phyloP scores from a whole-genome alignment of 208 protist genomes.

The Leishmania turanica region DNA sequence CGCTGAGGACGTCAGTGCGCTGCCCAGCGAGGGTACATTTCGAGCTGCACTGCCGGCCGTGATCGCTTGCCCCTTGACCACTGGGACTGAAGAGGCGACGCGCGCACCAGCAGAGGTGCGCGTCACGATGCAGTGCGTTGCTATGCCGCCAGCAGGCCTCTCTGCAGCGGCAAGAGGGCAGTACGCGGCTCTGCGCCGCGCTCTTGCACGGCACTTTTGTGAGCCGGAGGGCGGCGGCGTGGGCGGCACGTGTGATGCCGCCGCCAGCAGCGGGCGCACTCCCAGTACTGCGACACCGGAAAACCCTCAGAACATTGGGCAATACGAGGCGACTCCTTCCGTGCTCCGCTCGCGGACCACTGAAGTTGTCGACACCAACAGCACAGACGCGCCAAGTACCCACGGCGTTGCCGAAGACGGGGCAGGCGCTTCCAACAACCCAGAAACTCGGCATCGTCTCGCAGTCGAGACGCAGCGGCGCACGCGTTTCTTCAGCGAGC shows the following conservation, averaged over 20 bases:
- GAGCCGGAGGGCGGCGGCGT: not conserved
- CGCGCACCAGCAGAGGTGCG: not conserved
- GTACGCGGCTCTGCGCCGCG: slow-evolving; percentile 1
- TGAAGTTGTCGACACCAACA: not conserved
- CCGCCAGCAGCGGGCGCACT: not conserved
- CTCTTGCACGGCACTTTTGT: not conserved
- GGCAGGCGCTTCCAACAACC: not conserved
- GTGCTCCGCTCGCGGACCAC: not conserved
- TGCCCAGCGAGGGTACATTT: not conserved
- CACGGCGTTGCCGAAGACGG: not conserved
- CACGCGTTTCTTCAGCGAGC: not conserved
- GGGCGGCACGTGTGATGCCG: too few relatives aligned
- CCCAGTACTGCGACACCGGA: not conserved
- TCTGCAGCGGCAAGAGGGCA: not conserved
- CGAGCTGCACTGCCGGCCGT: not conserved
- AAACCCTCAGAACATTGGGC: too few relatives aligned
- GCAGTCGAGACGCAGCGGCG: not conserved
- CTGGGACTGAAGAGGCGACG: not conserved
- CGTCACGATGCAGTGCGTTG: not conserved
- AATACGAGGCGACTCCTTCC: not conserved
- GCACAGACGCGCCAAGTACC: not conserved
- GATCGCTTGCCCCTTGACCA: not conserved
- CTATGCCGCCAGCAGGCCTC: slow-evolving; percentile 1
- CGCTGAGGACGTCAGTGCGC: not conserved
- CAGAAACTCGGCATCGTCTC: too few relatives aligned